Conservation (phyloP, 2,329 filamentous ascomycete species). For the Fusarium mexicanum region DNA sequence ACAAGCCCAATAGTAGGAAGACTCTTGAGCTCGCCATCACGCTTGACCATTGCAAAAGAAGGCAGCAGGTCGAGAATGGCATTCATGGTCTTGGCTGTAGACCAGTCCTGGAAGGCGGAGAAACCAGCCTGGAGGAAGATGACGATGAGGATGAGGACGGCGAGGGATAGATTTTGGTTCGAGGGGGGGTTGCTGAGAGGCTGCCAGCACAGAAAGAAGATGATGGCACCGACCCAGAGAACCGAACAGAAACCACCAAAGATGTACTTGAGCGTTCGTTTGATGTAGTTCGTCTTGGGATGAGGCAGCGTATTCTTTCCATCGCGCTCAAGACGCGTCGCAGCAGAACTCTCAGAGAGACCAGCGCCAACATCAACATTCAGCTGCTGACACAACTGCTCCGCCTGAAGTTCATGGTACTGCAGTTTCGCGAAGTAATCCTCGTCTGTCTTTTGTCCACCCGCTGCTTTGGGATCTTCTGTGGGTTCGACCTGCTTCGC, state of each 20-base stretch:
- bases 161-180: slow-evolving; percentile 55
- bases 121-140: slow-evolving; percentile 58
- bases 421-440: slow-evolving; percentile 56
- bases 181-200: slow-evolving; percentile 58
- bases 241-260: slow-evolving; percentile 60
- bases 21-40: slow-evolving; percentile 54
- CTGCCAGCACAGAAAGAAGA: slow-evolving; percentile 60
- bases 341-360: slow-evolving; percentile 48
- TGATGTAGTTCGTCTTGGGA: slow-evolving; percentile 55
- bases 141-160: slow-evolving; percentile 58
- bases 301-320: slow-evolving; percentile 55
- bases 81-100: slow-evolving; percentile 57
- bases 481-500: slow-evolving; percentile 44
- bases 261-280: slow-evolving; percentile 53
- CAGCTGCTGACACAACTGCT: slow-evolving; percentile 52
- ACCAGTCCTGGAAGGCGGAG: slow-evolving; percentile 60
- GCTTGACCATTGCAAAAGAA: slow-evolving; percentile 54
- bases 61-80: slow-evolving; percentile 58
- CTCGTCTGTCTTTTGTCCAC: slow-evolving; percentile 47
- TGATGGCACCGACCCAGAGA: slow-evolving; percentile 57
- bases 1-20: slow-evolving; percentile 56
- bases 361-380: slow-evolving; percentile 49
- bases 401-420: slow-evolving; percentile 49
- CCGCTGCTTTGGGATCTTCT: slow-evolving; percentile 34
- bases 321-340: slow-evolving; percentile 50